Evolutionary conservation across 768 basidiomycete species (phyloP).

Genomic region (Tricholoma sp.): DNA sequence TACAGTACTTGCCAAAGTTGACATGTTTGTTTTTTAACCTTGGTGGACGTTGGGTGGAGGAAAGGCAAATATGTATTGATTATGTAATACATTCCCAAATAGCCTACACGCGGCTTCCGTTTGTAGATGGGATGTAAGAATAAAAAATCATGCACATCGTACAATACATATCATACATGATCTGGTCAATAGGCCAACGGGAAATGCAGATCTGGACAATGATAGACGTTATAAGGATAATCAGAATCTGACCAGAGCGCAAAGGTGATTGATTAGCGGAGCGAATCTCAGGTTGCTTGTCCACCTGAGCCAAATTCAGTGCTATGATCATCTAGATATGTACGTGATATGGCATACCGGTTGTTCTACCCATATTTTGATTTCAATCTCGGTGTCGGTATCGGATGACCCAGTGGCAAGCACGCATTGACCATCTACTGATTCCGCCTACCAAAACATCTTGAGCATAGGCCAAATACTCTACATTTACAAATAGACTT

Average conservation of each 20-base stretch:
- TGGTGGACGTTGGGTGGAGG: too few species aligned
- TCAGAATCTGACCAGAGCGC: too few species aligned
- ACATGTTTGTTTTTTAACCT: neutral
- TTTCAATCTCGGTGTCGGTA: too few species aligned
- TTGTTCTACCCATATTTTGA: too few species aligned
- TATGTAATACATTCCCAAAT: neutral
- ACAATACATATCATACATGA: neutral
- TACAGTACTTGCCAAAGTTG: neutral
- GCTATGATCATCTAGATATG: too few species aligned
- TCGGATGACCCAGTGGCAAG: neutral
- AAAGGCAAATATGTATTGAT: too few species aligned
- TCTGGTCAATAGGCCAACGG: neutral
- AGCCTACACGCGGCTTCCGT: neutral
- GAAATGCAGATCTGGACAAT: too few species aligned
- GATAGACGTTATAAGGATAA: too few species aligned
- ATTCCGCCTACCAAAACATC: neutral
- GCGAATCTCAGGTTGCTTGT: too few species aligned
- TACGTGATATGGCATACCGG: too few species aligned
- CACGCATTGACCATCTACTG: neutral
- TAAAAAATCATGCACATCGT: neutral
- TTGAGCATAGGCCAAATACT: neutral
- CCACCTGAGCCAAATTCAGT: too few species aligned
- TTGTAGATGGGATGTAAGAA: neutral
- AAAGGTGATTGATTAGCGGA: too few species aligned
- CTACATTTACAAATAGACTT: neutral